phyloP scores from a whole-genome alignment of 495 filamentous ascomycete species.

The Aspergillus biplanus region DNA sequence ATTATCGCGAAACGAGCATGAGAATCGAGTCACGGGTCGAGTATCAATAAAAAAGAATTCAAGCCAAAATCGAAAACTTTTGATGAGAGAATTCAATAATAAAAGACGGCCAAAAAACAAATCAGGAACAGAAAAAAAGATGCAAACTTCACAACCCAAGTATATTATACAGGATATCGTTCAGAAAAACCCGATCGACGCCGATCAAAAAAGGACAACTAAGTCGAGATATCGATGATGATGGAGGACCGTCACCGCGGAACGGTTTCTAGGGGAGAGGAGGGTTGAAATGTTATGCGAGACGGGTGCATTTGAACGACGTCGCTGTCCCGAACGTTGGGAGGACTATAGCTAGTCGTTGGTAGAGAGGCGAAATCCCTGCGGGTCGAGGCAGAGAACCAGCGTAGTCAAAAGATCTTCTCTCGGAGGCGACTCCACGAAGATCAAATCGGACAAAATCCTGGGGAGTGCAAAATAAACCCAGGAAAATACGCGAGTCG shows the following conservation, averaged over 20 bases:
- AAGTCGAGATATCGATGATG: conserved; percentile 26
- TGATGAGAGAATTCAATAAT: conserved; percentile 10
- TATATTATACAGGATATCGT: conserved; percentile 59
- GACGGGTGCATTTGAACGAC: conserved; percentile 55
- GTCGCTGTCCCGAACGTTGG: conserved; percentile 32
- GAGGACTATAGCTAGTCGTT: conserved; percentile 3
- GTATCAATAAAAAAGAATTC: conserved; percentile 12
- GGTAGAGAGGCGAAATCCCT: conserved; percentile 9
- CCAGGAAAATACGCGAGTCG: conserved; percentile 14
- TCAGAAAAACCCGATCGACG: conserved; percentile 46
- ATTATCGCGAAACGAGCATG: conserved; percentile 48
- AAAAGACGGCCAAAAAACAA: conserved; percentile 25
- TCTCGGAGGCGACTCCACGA: conserved; percentile 8
- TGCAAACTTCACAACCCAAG: conserved; percentile 32
- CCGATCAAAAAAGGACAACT: conserved; percentile 34
- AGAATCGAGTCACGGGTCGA: conserved; percentile 23
- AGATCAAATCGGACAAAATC: conserved; percentile 14
- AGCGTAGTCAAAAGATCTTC: conserved; percentile 16
- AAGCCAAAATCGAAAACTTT: conserved; percentile 25
- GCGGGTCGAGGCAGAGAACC: conserved; percentile 15
- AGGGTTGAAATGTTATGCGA: conserved; percentile 44
- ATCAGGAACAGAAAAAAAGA: conserved; percentile 28
- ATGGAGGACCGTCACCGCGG: conserved; percentile 50
- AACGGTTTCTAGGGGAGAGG: conserved; percentile 51
- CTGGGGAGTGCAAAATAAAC: conserved; percentile 9